These are phyloP conservation scores for Lipomyces spencermartinsiae DNA, from an alignment of 805 yeast genomes.

Conservation along the genomic window DNA sequence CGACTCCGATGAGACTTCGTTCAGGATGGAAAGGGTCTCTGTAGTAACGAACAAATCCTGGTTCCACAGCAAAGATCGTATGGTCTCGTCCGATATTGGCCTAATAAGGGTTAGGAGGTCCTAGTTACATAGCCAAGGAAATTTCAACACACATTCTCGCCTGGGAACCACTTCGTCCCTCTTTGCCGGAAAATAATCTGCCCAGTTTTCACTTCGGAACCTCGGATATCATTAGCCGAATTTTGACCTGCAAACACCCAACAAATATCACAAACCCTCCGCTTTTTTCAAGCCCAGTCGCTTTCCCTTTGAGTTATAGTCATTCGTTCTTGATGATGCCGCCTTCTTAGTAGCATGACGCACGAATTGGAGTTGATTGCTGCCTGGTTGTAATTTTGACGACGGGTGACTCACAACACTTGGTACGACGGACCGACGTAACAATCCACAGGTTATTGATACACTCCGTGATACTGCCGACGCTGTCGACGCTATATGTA, in stretches of 20 bases:
- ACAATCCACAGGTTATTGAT: not conserved
- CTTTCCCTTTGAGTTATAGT: conserved; percentile 94
- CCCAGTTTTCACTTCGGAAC: conserved; percentile 70
- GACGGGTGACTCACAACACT: not conserved
- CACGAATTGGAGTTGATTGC: conserved; percentile 46
- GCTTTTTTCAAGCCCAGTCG: conserved; percentile 88
- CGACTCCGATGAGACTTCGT: conserved; percentile 88
- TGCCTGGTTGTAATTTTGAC: conserved; percentile 2
- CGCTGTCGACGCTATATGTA: conserved; percentile 7
- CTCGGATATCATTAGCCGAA: conserved; percentile 13
- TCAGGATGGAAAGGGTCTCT: conserved; percentile 95
- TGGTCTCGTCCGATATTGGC: conserved; percentile 84
- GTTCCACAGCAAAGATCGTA: conserved; percentile 87
- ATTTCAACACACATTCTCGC: conserved; percentile 69
- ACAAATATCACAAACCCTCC: conserved; percentile 61
- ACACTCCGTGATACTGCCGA: conserved; percentile 2
- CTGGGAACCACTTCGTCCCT: conserved; percentile 94
- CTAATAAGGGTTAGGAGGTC: conserved; percentile 11
- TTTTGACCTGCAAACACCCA: conserved; percentile 32
- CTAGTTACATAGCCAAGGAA: not conserved
- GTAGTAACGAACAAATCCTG: conserved; percentile 91
- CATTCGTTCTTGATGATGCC: conserved; percentile 92
- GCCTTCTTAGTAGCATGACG: conserved; percentile 95
- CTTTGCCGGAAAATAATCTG: conserved; percentile 91
- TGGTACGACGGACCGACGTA: not conserved